Base-by-base conservation (phyloP, 1,284 basidiomycete genomes). In the Ganoderma sinense region DNA sequence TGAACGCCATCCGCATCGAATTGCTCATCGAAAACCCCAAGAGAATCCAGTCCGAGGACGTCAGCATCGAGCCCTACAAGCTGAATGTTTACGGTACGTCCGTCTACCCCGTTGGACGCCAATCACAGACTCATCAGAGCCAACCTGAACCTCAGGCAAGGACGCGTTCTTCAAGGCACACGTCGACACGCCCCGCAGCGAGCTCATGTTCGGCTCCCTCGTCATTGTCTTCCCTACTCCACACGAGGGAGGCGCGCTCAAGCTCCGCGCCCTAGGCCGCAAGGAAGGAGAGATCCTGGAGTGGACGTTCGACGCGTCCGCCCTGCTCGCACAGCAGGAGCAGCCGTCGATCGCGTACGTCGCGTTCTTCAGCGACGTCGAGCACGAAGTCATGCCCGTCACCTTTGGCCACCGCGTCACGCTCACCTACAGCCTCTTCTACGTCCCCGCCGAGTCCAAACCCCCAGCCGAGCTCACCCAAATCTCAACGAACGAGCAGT, bases 281-380 rank as follows among this genome's bases (percentile, higher is more conserved):
- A 39, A 60, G 7, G 60, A 53, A 1, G 53, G 53, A 56, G 18
- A 45, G 26, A 29, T 20, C 8, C 39, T 36, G n/a, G 70, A 74
- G 41, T 74, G 72, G 71, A 69, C 45, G 2, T 81, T 85, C 71
- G 80, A 85, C 70, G 79, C 81, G 5, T 75, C 75, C 2, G 13
- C 68, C 7, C 71, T 78, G 26, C 70, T 80, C 6, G 61, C 73
- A 0, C 36, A 69, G 18, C 7, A 40, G 10, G 4, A 16, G 6
- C 23, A 63, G 18, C 74, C 73, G 4, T 74, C 73, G 1, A 70
- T 83, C 48, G 80, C 78, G 0, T 85, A 80, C 68, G 74, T 78
- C 62, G 81, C 81, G 0, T 84, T 87, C 72, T 85, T 79, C 78
- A 81, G 83, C 68, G 84, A 86, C 74, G 78, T 84, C 70, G 83